phyloP scores from a whole-genome alignment of 257 asterid species.

The Thymus mandschuricus region DNA sequence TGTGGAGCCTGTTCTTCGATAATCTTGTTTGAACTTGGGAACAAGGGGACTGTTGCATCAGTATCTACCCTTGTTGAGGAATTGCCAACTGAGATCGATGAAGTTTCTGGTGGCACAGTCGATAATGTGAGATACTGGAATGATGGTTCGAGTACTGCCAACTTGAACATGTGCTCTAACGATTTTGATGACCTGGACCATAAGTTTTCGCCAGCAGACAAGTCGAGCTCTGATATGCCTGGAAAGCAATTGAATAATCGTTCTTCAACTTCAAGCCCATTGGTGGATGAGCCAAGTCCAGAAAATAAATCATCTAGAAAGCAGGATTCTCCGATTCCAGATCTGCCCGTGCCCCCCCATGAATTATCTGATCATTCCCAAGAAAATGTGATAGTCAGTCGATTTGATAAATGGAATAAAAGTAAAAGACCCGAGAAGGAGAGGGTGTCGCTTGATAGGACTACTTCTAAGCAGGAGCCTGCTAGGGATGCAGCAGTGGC shows the following conservation, averaged over 20 bases:
- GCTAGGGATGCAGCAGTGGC: constrained; percentile 57
- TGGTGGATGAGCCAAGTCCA: constrained; percentile 54
- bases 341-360: constrained; percentile 43
- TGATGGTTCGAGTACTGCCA: constrained; percentile 43
- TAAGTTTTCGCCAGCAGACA: constrained; percentile 41
- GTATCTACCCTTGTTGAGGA: constrained; percentile 52
- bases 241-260: constrained; percentile 52
- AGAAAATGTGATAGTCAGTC: constrained; percentile 40
- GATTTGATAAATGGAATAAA: constrained; percentile 49
- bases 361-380: constrained; percentile 38
- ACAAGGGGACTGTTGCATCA: constrained; percentile 51
- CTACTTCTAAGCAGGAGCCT: constrained; percentile 58
- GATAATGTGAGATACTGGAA: constrained; percentile 50
- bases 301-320: constrained; percentile 40
- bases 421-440: constrained; percentile 55
- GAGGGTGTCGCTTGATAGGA: constrained; percentile 41
- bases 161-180: constrained; percentile 39
- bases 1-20: constrained; percentile 90
- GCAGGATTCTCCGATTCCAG: constrained; percentile 43
- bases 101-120: constrained; percentile 51
- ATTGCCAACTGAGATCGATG: constrained; percentile 48
- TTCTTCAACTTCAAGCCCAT: constrained; percentile 53
- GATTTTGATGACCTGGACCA: constrained; percentile 49
- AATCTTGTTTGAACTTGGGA: constrained; percentile 61
- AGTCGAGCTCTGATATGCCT: constrained; percentile 45